Evolutionary conservation across 768 basidiomycete genomes (phyloP).

Genomic region (Suillus clintonianus): DNA sequence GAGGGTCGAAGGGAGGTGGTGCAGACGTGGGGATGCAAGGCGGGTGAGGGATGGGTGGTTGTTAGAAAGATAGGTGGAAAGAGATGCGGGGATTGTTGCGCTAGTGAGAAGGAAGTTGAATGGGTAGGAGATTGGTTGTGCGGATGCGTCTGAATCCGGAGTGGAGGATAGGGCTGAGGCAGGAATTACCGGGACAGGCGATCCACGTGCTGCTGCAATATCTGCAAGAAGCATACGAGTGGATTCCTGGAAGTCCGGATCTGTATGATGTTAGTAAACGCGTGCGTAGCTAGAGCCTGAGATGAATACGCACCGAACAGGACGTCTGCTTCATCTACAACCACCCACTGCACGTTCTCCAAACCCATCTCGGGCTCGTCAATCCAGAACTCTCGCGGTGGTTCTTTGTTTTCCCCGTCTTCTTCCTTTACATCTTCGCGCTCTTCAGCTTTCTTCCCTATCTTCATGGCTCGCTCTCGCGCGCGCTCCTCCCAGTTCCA

Average conservation of each 20-base stretch:
- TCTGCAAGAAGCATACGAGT: slow-evolving; percentile 73
- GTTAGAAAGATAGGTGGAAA: slow-evolving; percentile 61
- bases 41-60: slow-evolving; percentile 64
- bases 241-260: slow-evolving; percentile 78
- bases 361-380: slow-evolving; percentile 62
- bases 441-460: slow-evolving; percentile 33
- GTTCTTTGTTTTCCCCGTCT: slow-evolving; percentile 21
- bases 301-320: slow-evolving; percentile 63
- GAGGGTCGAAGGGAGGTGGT: slow-evolving; percentile 74
- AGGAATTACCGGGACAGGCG: slow-evolving; percentile 17
- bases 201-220: slow-evolving; percentile 58
- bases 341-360: slow-evolving; percentile 80
- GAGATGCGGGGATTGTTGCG: slow-evolving; percentile 83
- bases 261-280: slow-evolving; percentile 38
- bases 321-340: slow-evolving; percentile 91
- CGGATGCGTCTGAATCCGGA: slow-evolving; percentile 4
- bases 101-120: slow-evolving; percentile 83
- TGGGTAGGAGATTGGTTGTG: slow-evolving; percentile 50
- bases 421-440: slow-evolving; percentile 16
- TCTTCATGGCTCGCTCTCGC: slow-evolving; percentile 21
- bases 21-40: slow-evolving; percentile 80
- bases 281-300: not conserved
- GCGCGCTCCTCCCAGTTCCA: slow-evolving; percentile 48
- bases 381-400: slow-evolving; percentile 38
- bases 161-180: slow-evolving; percentile 19